phyloP scores from a whole-genome alignment of 352 stramenopile species.

The Pythium sukuiense region DNA sequence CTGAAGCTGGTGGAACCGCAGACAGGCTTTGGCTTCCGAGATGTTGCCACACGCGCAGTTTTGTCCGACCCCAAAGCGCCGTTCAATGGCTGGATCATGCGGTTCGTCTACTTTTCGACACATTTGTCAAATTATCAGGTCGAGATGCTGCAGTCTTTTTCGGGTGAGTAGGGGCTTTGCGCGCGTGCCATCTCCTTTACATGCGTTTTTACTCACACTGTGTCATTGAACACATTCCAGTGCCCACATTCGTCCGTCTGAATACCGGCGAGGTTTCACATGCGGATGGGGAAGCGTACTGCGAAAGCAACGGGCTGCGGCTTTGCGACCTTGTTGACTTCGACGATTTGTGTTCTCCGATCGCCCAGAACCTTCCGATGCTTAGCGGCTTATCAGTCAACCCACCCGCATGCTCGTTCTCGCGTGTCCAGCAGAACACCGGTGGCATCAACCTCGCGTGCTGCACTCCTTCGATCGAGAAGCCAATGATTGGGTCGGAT shows the following conservation, averaged over 20 bases:
- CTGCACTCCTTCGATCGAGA: conserved; percentile 27
- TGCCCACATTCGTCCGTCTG: conserved; percentile 21
- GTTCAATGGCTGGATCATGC: conserved; percentile 48
- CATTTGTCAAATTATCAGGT: conserved; percentile 40
- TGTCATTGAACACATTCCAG: background rate
- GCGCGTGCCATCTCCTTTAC: background rate
- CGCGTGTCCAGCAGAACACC: conserved; percentile 25
- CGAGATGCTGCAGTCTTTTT: conserved; percentile 36
- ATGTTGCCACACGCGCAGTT: conserved; percentile 14
- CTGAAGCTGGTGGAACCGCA: background rate
- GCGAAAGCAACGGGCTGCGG: conserved; percentile 29
- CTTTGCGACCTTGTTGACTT: conserved; percentile 48
- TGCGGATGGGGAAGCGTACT: conserved; percentile 24
- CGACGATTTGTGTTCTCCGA: conserved; percentile 31
- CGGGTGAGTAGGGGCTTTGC: conserved; percentile 29
- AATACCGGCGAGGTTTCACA: background rate
- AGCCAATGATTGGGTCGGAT: conserved; percentile 13
- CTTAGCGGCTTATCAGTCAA: conserved; percentile 8
- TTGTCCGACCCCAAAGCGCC: conserved; percentile 24
- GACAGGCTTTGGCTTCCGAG: conserved; percentile 15
- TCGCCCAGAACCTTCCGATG: conserved; percentile 5
- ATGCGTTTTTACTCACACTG: background rate
- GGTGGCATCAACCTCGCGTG: conserved; percentile 36
- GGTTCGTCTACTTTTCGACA: conserved; percentile 45
- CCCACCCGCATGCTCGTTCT: conserved; percentile 8